Percentiles rank a stretch among this genome's conserved stretches.
Evolutionary conservation across 495 filamentous ascomycete species (phyloP).

Genomic region (Aspergillus conjunctus): DNA sequence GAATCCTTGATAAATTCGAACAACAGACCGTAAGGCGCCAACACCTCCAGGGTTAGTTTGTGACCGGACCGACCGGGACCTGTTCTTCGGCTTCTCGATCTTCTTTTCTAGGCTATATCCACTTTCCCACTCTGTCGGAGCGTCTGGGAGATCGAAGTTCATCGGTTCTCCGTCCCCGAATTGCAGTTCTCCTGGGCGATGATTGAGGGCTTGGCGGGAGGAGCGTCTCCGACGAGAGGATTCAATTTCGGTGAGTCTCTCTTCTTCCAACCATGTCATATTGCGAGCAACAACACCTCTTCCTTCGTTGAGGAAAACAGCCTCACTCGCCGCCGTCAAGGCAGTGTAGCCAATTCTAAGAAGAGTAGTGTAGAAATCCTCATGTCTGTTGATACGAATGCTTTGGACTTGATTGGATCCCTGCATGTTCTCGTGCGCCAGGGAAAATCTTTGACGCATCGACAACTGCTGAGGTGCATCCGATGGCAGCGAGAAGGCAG

Average conservation of each 20-base stretch:
- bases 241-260: constrained; percentile 66
- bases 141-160: constrained; percentile 40
- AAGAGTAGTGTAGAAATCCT: constrained; percentile 93
- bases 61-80: constrained; percentile 37
- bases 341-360: constrained; percentile 82
- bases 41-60: constrained; percentile 63
- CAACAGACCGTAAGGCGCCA: constrained; percentile 71
- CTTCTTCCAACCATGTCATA: constrained; percentile 93
- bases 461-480: constrained; percentile 37
- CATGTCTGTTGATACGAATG: constrained; percentile 74
- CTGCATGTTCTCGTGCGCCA: constrained; percentile 86
- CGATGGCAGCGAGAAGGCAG: constrained; percentile 67
- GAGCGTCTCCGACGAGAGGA: constrained; percentile 34
- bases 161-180: constrained; percentile 37
- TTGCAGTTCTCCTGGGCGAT: constrained; percentile 30
- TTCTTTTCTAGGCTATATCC: constrained; percentile 73
- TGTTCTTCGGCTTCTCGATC: constrained; percentile 52
- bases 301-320: constrained; percentile 93
- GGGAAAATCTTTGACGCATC: constrained; percentile 56
- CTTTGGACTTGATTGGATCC: constrained; percentile 81
- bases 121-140: constrained; percentile 44
- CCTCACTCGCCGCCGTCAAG: constrained; percentile 89
- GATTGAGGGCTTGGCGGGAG: constrained; percentile 28
- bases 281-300: constrained; percentile 67
- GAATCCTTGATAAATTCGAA: constrained; percentile 70